A percentile compares a stretch with the other conserved stretches of the same genome.
phyloP scores from a whole-genome alignment of 148 eudicot genomes.

The Cornus controversa region DNA sequence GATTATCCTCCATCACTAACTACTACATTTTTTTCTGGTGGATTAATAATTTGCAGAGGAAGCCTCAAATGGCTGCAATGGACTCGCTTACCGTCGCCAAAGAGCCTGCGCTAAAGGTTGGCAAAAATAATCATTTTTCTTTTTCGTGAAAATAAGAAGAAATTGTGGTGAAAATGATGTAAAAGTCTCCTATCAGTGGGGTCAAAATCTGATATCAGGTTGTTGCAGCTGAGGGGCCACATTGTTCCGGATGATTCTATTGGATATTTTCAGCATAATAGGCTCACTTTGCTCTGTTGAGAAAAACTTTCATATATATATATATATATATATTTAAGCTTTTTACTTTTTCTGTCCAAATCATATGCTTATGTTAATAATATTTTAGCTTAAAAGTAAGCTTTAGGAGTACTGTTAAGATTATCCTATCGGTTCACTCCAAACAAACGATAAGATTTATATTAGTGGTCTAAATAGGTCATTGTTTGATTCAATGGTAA shows the following conservation, averaged over 20 bases:
- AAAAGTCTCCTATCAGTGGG: not conserved
- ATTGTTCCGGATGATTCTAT: not conserved
- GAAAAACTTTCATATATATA: too few species aligned
- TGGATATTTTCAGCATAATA: not conserved
- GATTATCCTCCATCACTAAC: not conserved
- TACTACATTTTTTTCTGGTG: not conserved
- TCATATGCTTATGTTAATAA: too few species aligned
- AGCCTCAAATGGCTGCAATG: constrained; percentile 27
- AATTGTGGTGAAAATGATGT: not conserved
- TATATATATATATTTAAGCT: too few species aligned
- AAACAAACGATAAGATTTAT: too few species aligned
- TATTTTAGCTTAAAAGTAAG: too few species aligned
- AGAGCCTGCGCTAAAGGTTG: constrained; percentile 15
- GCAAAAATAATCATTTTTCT: not conserved
- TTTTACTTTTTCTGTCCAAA: too few species aligned
- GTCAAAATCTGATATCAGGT: not conserved
- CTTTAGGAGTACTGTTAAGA: too few species aligned
- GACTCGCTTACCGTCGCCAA: constrained; percentile 17
- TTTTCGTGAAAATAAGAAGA: not conserved
- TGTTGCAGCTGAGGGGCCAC: not conserved
- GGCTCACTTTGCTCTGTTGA: not conserved
- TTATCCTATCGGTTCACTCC: too few species aligned
- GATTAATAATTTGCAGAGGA: constrained; percentile 27
- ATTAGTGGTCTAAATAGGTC: too few species aligned
- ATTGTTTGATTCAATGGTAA: too few species aligned